Conservation (phyloP, 1,284 basidiomycete species). For the Fomitopsis betulina region DNA sequence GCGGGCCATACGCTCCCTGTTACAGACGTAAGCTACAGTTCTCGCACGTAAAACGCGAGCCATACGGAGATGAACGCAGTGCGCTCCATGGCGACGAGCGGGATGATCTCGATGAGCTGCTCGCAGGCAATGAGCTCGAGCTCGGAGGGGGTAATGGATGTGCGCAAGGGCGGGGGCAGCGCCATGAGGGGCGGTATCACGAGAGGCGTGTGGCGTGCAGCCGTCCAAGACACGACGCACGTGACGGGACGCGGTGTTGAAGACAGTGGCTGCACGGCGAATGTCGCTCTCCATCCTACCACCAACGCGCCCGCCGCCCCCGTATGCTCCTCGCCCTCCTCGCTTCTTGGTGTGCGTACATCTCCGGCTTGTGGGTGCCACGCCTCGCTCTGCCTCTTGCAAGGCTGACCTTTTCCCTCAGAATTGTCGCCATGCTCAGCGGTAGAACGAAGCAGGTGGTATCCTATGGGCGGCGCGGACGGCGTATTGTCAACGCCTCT, state of each 20-base stretch:
- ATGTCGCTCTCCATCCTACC: background rate
- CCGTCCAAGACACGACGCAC: background rate
- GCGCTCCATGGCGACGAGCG: conserved; percentile 82
- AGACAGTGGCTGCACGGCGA: background rate
- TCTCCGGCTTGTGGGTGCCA: background rate
- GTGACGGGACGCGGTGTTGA: conserved; percentile 8
- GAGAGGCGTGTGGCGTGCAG: background rate
- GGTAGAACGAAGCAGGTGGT: conserved; percentile 65
- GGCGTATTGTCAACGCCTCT: conserved; percentile 55
- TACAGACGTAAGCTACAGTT: background rate
- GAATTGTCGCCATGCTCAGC: conserved; percentile 38
- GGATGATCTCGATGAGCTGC: conserved; percentile 77
- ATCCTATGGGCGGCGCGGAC: conserved; percentile 62
- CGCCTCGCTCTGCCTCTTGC: background rate
- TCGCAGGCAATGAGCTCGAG: conserved; percentile 85
- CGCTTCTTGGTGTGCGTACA: background rate
- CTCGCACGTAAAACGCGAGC: background rate
- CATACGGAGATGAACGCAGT: conserved; percentile 84
- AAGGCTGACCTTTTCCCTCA: background rate
- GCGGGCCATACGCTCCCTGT: conserved; percentile 90
- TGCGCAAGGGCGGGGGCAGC: conserved; percentile 46
- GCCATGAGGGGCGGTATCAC: conserved; percentile 43
- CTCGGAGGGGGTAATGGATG: conserved; percentile 71
- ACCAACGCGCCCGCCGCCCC: background rate
- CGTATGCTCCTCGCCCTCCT: background rate